Base-by-base conservation (phyloP, 1,139 yeast species). In the Candida buenavistaensis region DNA sequence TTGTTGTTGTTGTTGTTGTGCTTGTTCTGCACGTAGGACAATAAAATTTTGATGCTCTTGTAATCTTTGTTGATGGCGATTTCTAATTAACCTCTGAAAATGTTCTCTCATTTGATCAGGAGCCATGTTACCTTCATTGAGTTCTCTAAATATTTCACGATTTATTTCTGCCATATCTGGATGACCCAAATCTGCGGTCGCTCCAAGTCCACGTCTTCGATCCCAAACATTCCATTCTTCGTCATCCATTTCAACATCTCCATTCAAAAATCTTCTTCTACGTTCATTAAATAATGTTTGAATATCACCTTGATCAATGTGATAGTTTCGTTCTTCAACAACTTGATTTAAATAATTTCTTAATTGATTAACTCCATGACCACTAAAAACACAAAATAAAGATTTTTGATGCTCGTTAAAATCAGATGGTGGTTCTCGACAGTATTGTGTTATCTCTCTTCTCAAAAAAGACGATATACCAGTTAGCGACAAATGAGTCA, bases 391-490 rank as follows among this genome's bases (percentile, higher is more conserved):
- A 62, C 98, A 92, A 52, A 92, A 92, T 34, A 87, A 75, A 13
- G 83, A 76, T 47, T 82, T 82, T 59, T 92, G 98, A 50, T 83
- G 85, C 40, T 82, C 89, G 39, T 85, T 89, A 55, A 92, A 90
- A 51, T 90, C 97, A 10, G 87, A 79, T 3, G 98, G 98, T 2
- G 97, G 95, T n/a, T 83, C 86, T 23, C 98, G 82, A 55, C 97
- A 90, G 59, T 80, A 90, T 47, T 78, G 82, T 1, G 94, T 84
- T 34, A 92, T 78, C 51, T 92, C 97, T 13, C 83, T 75, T 43
- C 96, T 74, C 54, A 92, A 72, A 62, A 92, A 92, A 20, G 96
- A 86, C 3, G 84, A 74, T 16, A 92, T 90, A 1, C 98, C 98
- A 0, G 98, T 92, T 38, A 84, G 65, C 9, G 90, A 82, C 38